Evolutionary conservation across 306 rosid species (phyloP), one percentile per base, ranked within the genome.

Genomic region (Cucurbita ficifolia): DNA sequence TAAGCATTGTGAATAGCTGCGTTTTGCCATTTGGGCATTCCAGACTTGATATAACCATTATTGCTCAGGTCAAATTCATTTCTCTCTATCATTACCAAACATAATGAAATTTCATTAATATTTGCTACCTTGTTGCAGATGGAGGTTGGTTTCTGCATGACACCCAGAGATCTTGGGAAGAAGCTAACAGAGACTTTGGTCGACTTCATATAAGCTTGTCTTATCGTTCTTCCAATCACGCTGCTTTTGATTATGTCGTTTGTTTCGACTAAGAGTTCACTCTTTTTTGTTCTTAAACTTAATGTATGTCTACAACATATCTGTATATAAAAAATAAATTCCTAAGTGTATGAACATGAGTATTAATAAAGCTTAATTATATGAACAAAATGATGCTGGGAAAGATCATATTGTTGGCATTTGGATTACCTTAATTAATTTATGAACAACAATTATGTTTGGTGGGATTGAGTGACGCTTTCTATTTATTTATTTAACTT

Each of bases 1-100:
- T 93, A 68, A 79, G 77, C 11, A 79, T 90, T 46, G 76, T 86
- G 5, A 82, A 83, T 52, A 87, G 85, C 86, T 83, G 81, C 78
- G 76, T 76, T 77, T 76, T 90, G 56, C 89, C 92, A 13, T 88
- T 90, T 73, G 96, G 90, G 10, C 75, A 74, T 57, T 77, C 87
- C 69, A 88, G 87, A 38, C 60, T 83, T 39, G 88, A 85, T 57
- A 75, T 90, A 9, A 88, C 98, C 56, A 77, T 93, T 73, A 68
- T 88, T 79, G 88, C 96, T 75, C 78, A 82, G 97, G 98, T 90
- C 79, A 38, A 46, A 40, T 1, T 1, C 17, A 10, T 39, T n/a
- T 12, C 3, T 63, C 70, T 65, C 16, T 24, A n/a, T 67, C 21
- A 55, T 21, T 8, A 21, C 16, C 11, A 8, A 9, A 13, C 10